These are phyloP conservation scores for Saitozyma sp. DNA, from an alignment of 768 basidiomycete genomes.

Conservation along the genomic window DNA sequence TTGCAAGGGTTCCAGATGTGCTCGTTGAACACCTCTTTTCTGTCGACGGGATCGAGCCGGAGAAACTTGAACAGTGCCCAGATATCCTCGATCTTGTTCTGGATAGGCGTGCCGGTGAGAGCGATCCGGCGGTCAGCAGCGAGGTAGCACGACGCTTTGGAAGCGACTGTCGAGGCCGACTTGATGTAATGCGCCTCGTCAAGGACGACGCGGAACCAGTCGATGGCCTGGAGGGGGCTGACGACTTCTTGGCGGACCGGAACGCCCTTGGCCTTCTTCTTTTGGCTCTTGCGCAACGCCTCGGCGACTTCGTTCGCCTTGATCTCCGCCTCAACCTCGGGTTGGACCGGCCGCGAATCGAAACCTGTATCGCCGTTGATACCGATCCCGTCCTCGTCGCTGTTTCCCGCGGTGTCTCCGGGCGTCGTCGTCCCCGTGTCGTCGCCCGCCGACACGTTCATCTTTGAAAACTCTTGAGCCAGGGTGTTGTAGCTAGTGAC, in stretches of 20 bases:
- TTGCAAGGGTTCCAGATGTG: conserved; percentile 91
- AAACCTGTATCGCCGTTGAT: conserved; percentile 69
- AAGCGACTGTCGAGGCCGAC: conserved; percentile 89
- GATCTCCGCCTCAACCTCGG: conserved; percentile 51
- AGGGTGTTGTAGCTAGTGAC: conserved; percentile 96
- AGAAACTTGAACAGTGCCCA: conserved; percentile 96
- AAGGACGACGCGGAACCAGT: conserved; percentile 94
- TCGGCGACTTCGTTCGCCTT: conserved; percentile 54
- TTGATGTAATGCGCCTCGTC: conserved; percentile 98
- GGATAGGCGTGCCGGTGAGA: conserved; percentile 96
- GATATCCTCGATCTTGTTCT: conserved; percentile 98
- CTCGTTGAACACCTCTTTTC: conserved; percentile 89
- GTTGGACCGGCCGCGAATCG: conserved; percentile 50
- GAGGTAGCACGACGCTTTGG: conserved; percentile 91
- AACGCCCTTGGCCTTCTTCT: conserved; percentile 61
- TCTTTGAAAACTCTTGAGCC: conserved; percentile 91
- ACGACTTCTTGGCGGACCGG: conserved; percentile 55
- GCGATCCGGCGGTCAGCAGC: conserved; percentile 89
- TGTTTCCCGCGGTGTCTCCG: conserved; percentile 45
- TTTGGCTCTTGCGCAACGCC: conserved; percentile 55
- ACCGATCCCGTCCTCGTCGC: conserved; percentile 66
- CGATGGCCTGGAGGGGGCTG: conserved; percentile 86
- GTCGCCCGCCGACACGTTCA: conserved; percentile 67
- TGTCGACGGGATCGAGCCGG: conserved; percentile 85
- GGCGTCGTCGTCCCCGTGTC: conserved; percentile 58